These are phyloP conservation scores for Mycosphaerella arachidis DNA, from an alignment of 2,329 filamentous ascomycete genomes.

Conservation along the genomic window DNA sequence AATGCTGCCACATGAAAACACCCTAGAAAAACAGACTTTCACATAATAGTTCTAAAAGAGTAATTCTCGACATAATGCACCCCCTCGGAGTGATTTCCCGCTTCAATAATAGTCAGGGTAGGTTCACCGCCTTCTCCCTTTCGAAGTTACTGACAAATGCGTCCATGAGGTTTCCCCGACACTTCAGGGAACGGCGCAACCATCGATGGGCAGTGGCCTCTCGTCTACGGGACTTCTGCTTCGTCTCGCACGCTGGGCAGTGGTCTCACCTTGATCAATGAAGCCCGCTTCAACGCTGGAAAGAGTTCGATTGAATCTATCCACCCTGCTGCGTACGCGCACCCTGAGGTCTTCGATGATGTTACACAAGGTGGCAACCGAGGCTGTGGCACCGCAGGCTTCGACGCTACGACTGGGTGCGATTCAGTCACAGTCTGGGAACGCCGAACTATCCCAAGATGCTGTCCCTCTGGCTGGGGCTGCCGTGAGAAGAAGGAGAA, in stretches of 20 bases:
- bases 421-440: slow-evolving; percentile 20
- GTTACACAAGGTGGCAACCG: slow-evolving; percentile 38
- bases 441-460: slow-evolving; percentile 3
- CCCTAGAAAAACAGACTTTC: too few species aligned
- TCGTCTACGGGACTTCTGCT: slow-evolving; percentile 51
- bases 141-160: too few species aligned
- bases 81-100: too few species aligned
- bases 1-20: too few species aligned
- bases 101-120: slow-evolving; percentile 4
- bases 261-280: slow-evolving; percentile 46
- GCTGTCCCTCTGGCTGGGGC: slow-evolving; percentile 3
- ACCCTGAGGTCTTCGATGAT: slow-evolving; percentile 39
- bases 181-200: slow-evolving; percentile 34
- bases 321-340: slow-evolving; percentile 35
- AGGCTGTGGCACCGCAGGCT: slow-evolving; percentile 37
- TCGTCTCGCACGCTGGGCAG: slow-evolving; percentile 47
- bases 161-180: slow-evolving; percentile 30
- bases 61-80: too few species aligned
- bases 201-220: slow-evolving; percentile 39
- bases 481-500: neutral
- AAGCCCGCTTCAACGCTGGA: slow-evolving; percentile 34
- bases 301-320: slow-evolving; percentile 40
- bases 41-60: too few species aligned
- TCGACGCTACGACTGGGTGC: slow-evolving; percentile 26
- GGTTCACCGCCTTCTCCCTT: too few species aligned